Conservation (phyloP, 2,329 filamentous ascomycete species). For the Metarhizium rileyi region DNA sequence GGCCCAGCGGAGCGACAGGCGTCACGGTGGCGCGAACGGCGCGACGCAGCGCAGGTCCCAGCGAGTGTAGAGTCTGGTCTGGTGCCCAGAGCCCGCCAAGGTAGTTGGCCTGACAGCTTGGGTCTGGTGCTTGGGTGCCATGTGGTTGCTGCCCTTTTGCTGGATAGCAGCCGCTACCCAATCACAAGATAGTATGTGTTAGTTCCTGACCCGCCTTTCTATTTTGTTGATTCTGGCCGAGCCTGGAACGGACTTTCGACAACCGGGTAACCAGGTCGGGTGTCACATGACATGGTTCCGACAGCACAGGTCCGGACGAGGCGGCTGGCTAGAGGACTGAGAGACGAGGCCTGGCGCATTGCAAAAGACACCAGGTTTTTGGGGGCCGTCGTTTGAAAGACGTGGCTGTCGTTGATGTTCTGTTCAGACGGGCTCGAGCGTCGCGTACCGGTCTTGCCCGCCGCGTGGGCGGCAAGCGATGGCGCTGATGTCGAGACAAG, state of each 20-base stretch:
- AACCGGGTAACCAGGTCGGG: neutral
- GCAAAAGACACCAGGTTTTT: no score
- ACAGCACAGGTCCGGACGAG: neutral
- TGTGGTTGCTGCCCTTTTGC: neutral
- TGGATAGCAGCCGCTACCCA: no score
- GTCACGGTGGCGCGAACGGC: neutral
- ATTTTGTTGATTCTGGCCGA: neutral
- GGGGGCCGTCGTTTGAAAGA: neutral
- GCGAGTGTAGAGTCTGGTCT: no score
- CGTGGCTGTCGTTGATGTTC: neutral
- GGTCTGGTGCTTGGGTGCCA: no score
- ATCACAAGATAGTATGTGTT: no score
- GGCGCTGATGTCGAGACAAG: no score
- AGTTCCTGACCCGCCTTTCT: neutral
- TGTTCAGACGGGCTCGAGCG: neutral
- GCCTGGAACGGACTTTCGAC: neutral
- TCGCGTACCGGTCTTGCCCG: no score
- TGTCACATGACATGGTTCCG: slow-evolving; percentile 2
- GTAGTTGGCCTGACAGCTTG: no score
- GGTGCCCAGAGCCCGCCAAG: no score
- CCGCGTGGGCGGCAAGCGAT: no score
- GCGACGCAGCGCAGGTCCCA: neutral
- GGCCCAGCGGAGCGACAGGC: neutral
- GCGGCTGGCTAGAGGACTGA: neutral
- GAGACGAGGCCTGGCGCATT: neutral